phyloP scores from a whole-genome alignment of 306 rosid species.

The Begonia loranthoides region DNA sequence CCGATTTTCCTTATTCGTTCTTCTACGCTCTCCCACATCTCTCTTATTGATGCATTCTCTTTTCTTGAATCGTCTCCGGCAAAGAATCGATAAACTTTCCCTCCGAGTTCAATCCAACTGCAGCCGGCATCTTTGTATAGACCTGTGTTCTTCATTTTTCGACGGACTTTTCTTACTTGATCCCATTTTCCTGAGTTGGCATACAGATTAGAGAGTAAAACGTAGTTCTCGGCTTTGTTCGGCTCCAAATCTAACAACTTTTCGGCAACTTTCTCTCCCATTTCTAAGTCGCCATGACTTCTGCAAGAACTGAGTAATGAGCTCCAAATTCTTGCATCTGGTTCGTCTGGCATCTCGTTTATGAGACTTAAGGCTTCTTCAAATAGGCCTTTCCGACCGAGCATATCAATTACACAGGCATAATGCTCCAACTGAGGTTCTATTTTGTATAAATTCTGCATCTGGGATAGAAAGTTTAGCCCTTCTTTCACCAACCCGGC shows the following conservation, averaged over 20 bases:
- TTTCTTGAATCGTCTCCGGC: slow-evolving; percentile 37
- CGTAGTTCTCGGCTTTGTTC: slow-evolving; percentile 45
- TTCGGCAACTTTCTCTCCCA: slow-evolving; percentile 36
- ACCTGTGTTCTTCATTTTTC: slow-evolving; percentile 53
- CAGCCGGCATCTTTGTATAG: slow-evolving; percentile 62
- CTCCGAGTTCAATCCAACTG: slow-evolving; percentile 78
- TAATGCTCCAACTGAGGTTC: slow-evolving; percentile 63
- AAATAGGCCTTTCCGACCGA: slow-evolving; percentile 54
- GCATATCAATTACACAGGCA: slow-evolving; percentile 76
- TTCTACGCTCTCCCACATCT: slow-evolving; percentile 57
- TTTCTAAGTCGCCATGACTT: slow-evolving; percentile 37
- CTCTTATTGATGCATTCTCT: slow-evolving; percentile 14
- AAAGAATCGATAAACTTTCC: slow-evolving; percentile 51
- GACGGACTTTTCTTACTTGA: slow-evolving; percentile 44
- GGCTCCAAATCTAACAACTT: slow-evolving; percentile 50
- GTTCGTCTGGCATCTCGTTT: slow-evolving; percentile 46
- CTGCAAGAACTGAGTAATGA: slow-evolving; percentile 76
- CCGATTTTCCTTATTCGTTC: slow-evolving; percentile 49
- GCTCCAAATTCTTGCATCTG: slow-evolving; percentile 71
- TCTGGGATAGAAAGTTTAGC: slow-evolving; percentile 33
- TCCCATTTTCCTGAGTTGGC: slow-evolving; percentile 71
- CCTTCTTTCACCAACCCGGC: slow-evolving; percentile 61
- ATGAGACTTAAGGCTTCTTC: slow-evolving; percentile 53
- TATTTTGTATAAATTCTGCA: slow-evolving; percentile 40
- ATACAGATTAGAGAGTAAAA: slow-evolving; percentile 56